These are phyloP conservation scores for Henningerozyma blattae DNA, from an alignment of 805 yeast genomes.

Conservation along the genomic window DNA sequence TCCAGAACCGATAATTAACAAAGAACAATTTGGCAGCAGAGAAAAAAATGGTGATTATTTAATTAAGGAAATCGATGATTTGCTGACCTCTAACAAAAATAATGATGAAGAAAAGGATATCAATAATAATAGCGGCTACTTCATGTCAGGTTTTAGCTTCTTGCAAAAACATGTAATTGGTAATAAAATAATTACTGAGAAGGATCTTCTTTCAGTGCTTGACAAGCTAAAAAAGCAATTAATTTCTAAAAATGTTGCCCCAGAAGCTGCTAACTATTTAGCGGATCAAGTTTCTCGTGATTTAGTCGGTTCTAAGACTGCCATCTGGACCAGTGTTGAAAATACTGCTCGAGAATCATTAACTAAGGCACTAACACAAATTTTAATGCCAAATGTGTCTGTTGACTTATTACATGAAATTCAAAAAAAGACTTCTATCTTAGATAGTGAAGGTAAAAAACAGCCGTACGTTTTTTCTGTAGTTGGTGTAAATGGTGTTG, in stretches of 20 bases:
- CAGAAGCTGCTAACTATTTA: slow-evolving; percentile 68
- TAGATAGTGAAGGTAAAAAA: slow-evolving; percentile 16
- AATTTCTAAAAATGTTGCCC: slow-evolving; percentile 80
- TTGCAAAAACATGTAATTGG: slow-evolving; percentile 47
- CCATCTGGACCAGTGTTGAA: slow-evolving; percentile 61
- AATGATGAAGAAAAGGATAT: slow-evolving; percentile 22
- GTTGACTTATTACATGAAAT: slow-evolving; percentile 79
- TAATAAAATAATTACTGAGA: slow-evolving; percentile 50
- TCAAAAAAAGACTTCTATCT: slow-evolving; percentile 28
- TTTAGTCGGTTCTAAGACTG: slow-evolving; percentile 60
- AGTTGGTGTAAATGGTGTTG: slow-evolving; percentile 97
- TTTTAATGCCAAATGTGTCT: slow-evolving; percentile 85
- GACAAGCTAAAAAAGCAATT: slow-evolving; percentile 62
- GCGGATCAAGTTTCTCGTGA: slow-evolving; percentile 59
- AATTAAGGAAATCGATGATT: slow-evolving; percentile 46
- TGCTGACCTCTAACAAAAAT: slow-evolving; percentile 12
- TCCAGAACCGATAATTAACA: slow-evolving; percentile 17
- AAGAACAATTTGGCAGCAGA: slow-evolving; percentile 29
- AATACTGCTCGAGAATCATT: slow-evolving; percentile 58
- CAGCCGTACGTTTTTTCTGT: slow-evolving; percentile 91
- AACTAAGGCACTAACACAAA: slow-evolving; percentile 50
- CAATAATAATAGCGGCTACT: slow-evolving; percentile 1
- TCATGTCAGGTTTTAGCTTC: slow-evolving; percentile 37
- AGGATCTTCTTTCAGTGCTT: slow-evolving; percentile 55
- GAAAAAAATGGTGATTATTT: slow-evolving; percentile 47